Evolutionary conservation across 2,329 filamentous ascomycete species (phyloP), one percentile per base, ranked within the genome.

Genomic region (Alternaria conjuncta): DNA sequence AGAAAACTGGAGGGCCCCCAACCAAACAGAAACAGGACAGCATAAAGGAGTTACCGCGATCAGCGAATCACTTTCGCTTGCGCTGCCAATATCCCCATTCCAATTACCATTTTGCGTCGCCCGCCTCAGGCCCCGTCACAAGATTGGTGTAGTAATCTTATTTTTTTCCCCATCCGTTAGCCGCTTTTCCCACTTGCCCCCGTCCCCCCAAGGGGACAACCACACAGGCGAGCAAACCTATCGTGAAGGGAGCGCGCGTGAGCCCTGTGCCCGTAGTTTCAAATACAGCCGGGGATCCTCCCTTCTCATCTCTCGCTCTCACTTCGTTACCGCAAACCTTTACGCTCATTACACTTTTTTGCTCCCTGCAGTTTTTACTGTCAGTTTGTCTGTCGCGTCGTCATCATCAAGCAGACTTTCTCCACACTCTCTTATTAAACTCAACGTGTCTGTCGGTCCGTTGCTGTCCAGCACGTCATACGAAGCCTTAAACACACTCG

Each of bases 401-500:
- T 51, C 28, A 21, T 51, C 49, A 12, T 5, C 4, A 41, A 41
- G 36, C 36, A 41, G 36, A 41, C 36, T 32, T 36, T 65, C 65
- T 65, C 72, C 69, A 75, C 73, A 73, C 64, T 75, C 73, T 64
- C 70, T 73, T 20, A 55, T 26, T 13, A 44, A 44, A 61, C 67
- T 70, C 15, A 59, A 20, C 44, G 2, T n/a, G 5, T 51, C 50
- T 20, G 26, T 53, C 49, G 49, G 28, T 36, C 49, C 49, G 49
- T 53, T 53, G 49, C 50, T 46, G 45, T 61, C 46, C 25, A 25
- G 8, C 25, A 55, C 57, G 58, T 25, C 28, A 18, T 23, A 36
- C 13, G 41, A 18, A 44, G 49, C 28, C 32, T 15, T 36, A 9
- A 36, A 36, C 32, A 36, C 49, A 36, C 28, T 32, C 49, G 49